Evolutionary conservation across 805 yeast genomes (phyloP).

Genomic region (Soucietia sequanensis): DNA sequence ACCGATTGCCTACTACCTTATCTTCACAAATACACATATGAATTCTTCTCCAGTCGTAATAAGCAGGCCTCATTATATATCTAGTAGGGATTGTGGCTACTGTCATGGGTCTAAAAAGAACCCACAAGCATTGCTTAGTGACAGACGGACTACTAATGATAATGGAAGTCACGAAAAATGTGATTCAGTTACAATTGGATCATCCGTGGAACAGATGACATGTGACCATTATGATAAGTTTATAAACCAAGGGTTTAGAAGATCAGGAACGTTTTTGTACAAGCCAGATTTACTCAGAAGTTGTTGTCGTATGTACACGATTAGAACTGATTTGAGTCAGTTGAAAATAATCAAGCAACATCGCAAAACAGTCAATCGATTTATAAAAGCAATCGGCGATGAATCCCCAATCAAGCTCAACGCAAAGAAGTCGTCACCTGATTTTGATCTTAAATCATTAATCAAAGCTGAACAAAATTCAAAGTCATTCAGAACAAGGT

Average conservation of each 20-base stretch:
- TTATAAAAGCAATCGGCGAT: slow-evolving; percentile 39
- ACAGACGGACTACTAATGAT: slow-evolving; percentile 17
- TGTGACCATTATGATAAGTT: slow-evolving; percentile 57
- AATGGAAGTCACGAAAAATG: slow-evolving; percentile 8
- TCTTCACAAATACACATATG: not conserved
- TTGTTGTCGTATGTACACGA: slow-evolving; percentile 80
- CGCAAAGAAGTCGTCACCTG: slow-evolving; percentile 9
- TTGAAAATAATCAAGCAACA: slow-evolving; percentile 63
- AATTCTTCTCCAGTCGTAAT: slow-evolving; percentile 27
- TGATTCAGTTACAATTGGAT: slow-evolving; percentile 28
- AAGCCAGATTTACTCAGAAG: slow-evolving; percentile 65
- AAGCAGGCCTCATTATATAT: slow-evolving; percentile 44
- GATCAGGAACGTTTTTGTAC: slow-evolving; percentile 71
- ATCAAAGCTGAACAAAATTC: slow-evolving; percentile 39
- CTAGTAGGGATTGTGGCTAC: slow-evolving; percentile 64
- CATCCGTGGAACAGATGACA: slow-evolving; percentile 45
- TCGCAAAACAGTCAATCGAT: slow-evolving; percentile 62
- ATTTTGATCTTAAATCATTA: slow-evolving; percentile 31
- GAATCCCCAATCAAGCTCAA: slow-evolving; percentile 7
- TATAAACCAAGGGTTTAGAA: slow-evolving; percentile 72
- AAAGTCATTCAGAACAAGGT: slow-evolving; percentile 37
- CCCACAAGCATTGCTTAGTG: slow-evolving; percentile 19
- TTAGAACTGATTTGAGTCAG: slow-evolving; percentile 53
- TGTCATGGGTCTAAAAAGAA: slow-evolving; percentile 52
- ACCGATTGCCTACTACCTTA: not conserved